These are phyloP conservation scores for Aegilops bicornis DNA, from an alignment of 176 grass and related monocot species.

Conservation along the genomic window DNA sequence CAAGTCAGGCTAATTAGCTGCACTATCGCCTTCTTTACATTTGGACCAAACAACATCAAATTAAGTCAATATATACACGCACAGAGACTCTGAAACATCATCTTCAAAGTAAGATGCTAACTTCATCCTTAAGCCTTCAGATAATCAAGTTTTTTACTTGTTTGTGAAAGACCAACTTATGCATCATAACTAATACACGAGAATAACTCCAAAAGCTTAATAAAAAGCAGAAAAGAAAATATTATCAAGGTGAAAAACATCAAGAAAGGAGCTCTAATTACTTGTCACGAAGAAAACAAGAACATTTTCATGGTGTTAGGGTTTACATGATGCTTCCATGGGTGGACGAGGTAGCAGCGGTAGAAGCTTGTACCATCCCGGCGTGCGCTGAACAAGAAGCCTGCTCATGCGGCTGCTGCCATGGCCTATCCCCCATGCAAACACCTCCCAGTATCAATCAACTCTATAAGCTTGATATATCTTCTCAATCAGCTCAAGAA, in stretches of 20 bases:
- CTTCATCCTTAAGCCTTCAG: conserved; percentile 3
- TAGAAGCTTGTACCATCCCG: conserved; percentile 43
- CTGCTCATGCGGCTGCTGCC: conserved; percentile 40
- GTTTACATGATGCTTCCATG: conserved; percentile 57
- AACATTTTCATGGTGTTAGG: conserved; percentile 28
- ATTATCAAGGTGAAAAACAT: neutral
- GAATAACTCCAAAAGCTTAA: conserved; percentile 20
- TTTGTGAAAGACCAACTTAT: neutral
- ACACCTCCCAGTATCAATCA: conserved; percentile 10
- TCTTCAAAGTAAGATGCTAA: conserved; percentile 18
- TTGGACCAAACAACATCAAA: conserved; percentile 4
- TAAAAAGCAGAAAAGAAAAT: neutral
- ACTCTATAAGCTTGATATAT: neutral
- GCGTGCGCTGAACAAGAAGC: conserved; percentile 20
- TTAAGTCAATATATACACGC: neutral
- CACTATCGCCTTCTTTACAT: conserved; percentile 22
- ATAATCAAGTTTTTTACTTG: neutral
- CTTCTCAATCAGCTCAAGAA: conserved; percentile 25
- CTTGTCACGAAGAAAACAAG: neutral
- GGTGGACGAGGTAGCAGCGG: conserved; percentile 29
- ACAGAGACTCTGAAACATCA: neutral
- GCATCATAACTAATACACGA: neutral
- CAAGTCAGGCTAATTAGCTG: conserved; percentile 13
- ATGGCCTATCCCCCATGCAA: conserved; percentile 57
- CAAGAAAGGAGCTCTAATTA: neutral